These are phyloP conservation scores for Penicillium robsamsonii DNA, from an alignment of 495 filamentous ascomycete genomes.

Conservation along the genomic window DNA sequence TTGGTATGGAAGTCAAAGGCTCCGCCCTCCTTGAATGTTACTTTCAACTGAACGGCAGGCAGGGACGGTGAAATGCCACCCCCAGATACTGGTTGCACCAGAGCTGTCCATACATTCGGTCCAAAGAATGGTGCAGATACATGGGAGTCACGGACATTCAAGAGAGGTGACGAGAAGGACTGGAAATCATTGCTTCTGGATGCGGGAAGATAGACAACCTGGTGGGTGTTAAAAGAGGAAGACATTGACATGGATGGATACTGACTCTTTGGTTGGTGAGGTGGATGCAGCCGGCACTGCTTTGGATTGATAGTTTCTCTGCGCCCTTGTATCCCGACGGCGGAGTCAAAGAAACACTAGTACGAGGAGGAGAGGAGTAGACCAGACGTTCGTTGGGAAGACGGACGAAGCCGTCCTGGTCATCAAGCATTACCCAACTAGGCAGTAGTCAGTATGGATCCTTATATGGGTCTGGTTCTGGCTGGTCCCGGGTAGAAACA, in stretches of 20 bases:
- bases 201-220: constrained; percentile 89
- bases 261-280: constrained; percentile 89
- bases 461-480: background rate
- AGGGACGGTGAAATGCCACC: constrained; percentile 83
- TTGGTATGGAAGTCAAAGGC: constrained; percentile 85
- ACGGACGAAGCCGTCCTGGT: constrained; percentile 61
- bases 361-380: constrained; percentile 71
- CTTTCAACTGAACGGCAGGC: constrained; percentile 69
- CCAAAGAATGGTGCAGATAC: constrained; percentile 92
- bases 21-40: constrained; percentile 92
- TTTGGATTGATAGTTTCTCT: constrained; percentile 56
- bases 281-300: constrained; percentile 62
- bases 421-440: constrained; percentile 79
- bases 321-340: constrained; percentile 55
- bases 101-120: constrained; percentile 86
- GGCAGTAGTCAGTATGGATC: background rate
- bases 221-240: background rate
- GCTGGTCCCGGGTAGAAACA: background rate
- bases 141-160: constrained; percentile 83
- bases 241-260: background rate
- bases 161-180: constrained; percentile 85
- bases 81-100: constrained; percentile 73
- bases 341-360: constrained; percentile 61
- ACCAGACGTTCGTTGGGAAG: constrained; percentile 68
- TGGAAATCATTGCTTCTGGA: constrained; percentile 65